These are phyloP conservation scores for Puccinia polysora DNA, from an alignment of 1,284 basidiomycete species.

Conservation along the genomic window DNA sequence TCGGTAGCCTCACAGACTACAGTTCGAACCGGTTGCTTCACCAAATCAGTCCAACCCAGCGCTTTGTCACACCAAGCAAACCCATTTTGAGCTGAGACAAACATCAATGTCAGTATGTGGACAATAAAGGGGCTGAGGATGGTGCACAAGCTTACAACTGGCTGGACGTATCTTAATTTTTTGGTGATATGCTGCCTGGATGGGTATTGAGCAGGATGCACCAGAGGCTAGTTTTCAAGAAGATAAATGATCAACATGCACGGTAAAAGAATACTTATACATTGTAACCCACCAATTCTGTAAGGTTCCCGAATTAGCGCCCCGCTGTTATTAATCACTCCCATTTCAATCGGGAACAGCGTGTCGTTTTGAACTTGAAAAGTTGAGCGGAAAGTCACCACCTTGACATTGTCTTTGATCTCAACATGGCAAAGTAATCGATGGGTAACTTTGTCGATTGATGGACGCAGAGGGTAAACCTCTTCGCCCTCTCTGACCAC, in stretches of 20 bases:
- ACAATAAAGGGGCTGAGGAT: neutral
- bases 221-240: constrained; percentile 63
- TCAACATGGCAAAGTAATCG: constrained; percentile 85
- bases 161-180: constrained; percentile 86
- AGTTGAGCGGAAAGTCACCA: constrained; percentile 89
- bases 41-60: constrained; percentile 82
- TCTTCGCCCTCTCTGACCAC: constrained; percentile 94
- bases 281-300: constrained; percentile 71
- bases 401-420: constrained; percentile 87
- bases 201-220: constrained; percentile 81
- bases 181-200: constrained; percentile 80
- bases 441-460: constrained; percentile 68
- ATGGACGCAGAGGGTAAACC: constrained; percentile 77
- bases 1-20: constrained; percentile 81
- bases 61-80: constrained; percentile 70
- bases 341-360: constrained; percentile 86
- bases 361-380: constrained; percentile 90
- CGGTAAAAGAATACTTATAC: neutral
- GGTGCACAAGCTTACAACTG: neutral
- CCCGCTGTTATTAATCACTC: constrained; percentile 77
- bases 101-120: neutral
- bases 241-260: too few relatives aligned
- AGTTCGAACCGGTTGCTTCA: constrained; percentile 70
- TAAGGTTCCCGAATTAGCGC: constrained; percentile 74
- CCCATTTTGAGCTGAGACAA: neutral